Evolutionary conservation across 352 stramenopile species (phyloP).

Genomic region (Pythium apleroticum): DNA sequence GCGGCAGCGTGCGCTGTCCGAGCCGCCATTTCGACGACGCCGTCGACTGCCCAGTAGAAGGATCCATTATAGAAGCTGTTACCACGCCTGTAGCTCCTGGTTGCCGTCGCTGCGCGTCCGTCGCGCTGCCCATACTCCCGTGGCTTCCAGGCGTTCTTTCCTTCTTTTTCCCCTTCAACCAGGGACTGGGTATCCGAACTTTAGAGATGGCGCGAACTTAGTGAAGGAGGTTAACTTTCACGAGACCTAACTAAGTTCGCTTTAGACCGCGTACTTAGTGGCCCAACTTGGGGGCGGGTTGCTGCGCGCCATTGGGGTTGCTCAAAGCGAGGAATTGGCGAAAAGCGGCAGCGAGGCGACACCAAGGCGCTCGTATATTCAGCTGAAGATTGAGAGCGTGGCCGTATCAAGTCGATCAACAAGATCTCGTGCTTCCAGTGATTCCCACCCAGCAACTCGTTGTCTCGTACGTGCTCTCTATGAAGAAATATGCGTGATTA

Average conservation of each 20-base stretch:
- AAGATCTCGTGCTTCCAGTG: not conserved
- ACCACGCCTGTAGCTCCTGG: not conserved
- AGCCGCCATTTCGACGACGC: conserved; percentile 41
- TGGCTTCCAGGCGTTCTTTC: not conserved
- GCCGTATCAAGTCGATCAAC: not conserved
- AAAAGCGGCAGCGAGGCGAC: not conserved
- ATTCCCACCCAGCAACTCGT: not conserved
- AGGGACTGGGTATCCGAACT: not conserved
- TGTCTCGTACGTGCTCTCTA: not conserved
- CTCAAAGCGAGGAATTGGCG: not conserved
- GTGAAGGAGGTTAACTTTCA: not conserved
- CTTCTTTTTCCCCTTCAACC: conserved; percentile 6
- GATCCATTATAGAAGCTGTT: not conserved
- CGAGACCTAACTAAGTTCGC: not conserved
- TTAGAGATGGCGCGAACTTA: not conserved
- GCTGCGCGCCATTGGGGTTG: conserved; percentile 1
- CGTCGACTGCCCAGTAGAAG: not conserved
- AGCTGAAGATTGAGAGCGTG: not conserved
- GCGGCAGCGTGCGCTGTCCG: conserved; percentile 32
- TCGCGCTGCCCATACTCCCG: conserved; percentile 18
- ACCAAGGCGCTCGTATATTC: not conserved
- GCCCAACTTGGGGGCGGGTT: not conserved
- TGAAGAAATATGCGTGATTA: not conserved
- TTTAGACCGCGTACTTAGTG: conserved; percentile 7
- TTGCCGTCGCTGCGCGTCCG: not conserved